Percentiles rank a stretch among this genome's conserved stretches.
These are phyloP conservation scores for Carex sylvatica DNA, from an alignment of 202 grass and related monocot genomes.

Conservation along the genomic window DNA sequence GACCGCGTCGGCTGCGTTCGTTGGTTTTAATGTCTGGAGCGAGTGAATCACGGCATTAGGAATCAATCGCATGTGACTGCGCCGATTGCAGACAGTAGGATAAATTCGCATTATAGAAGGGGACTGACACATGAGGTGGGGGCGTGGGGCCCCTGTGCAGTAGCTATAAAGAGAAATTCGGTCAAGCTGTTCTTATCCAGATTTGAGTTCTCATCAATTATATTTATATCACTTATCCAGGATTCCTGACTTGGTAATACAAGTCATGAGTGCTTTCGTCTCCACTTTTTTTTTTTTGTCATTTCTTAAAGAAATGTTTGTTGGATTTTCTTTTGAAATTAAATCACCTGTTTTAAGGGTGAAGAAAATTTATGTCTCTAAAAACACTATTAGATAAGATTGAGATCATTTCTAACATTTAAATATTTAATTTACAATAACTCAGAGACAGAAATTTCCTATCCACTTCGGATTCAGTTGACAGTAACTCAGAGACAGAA, in stretches of 20 bases:
- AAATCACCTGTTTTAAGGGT: too few species aligned
- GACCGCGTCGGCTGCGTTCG: background rate
- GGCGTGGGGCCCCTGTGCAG: background rate
- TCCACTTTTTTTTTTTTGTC: background rate
- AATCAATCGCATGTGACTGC: background rate
- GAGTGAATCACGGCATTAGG: background rate
- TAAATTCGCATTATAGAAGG: background rate
- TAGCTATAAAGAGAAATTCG: background rate
- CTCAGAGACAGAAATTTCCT: too few species aligned
- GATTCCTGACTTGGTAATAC: background rate
- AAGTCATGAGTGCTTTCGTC: background rate
- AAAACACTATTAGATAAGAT: too few species aligned
- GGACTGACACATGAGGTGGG: background rate
- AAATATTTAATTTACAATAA: too few species aligned
- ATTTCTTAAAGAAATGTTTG: slow-evolving; percentile 2
- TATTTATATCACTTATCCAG: background rate
- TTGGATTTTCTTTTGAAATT: background rate
- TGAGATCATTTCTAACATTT: too few species aligned
- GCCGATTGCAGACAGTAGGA: background rate
- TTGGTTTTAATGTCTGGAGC: background rate
- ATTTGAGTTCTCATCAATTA: background rate
- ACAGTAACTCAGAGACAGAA: too few species aligned
- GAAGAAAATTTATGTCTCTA: too few species aligned
- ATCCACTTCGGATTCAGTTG: too few species aligned
- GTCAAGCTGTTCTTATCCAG: slow-evolving; percentile 11